These are phyloP conservation scores for Parmelia sp. DNA, from an alignment of 495 filamentous ascomycete genomes.

Conservation along the genomic window DNA sequence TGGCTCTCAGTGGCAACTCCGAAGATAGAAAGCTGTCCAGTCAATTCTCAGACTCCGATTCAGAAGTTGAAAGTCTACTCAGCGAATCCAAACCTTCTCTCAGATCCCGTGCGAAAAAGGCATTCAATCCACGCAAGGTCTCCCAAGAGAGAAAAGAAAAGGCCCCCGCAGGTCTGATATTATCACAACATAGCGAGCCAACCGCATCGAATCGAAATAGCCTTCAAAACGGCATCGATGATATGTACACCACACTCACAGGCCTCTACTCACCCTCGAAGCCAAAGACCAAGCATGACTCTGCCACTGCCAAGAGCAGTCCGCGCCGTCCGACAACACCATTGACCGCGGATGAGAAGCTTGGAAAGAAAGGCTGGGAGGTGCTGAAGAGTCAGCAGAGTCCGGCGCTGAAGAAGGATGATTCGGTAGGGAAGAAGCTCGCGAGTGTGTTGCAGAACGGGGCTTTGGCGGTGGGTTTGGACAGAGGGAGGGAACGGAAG, in stretches of 20 bases:
- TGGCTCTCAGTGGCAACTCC: constrained; percentile 7
- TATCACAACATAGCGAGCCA: not conserved
- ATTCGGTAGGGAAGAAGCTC: not conserved
- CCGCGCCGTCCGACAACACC: not conserved
- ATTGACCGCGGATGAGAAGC: not conserved
- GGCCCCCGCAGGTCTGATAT: not conserved
- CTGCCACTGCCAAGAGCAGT: not conserved
- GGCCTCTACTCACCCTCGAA: constrained; percentile 1
- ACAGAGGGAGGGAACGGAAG: constrained; percentile 5
- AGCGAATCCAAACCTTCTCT: constrained; percentile 13
- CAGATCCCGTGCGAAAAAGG: constrained; percentile 18
- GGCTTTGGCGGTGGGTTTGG: constrained; percentile 18
- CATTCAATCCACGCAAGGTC: constrained; percentile 14
- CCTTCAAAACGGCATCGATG: not conserved
- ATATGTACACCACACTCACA: not conserved
- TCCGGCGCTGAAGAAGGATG: not conserved
- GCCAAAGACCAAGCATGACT: not conserved
- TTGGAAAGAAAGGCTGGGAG: not conserved
- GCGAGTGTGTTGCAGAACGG: not conserved
- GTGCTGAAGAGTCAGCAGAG: not conserved
- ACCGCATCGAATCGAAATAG: not conserved
- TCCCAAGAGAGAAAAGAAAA: constrained; percentile 16
- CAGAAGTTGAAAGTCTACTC: constrained; percentile 13
- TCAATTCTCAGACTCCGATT: constrained; percentile 25
- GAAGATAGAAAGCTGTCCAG: constrained; percentile 22